Base-by-base conservation (phyloP, 2,329 filamentous ascomycete genomes). In the Apiospora malaysiana region DNA sequence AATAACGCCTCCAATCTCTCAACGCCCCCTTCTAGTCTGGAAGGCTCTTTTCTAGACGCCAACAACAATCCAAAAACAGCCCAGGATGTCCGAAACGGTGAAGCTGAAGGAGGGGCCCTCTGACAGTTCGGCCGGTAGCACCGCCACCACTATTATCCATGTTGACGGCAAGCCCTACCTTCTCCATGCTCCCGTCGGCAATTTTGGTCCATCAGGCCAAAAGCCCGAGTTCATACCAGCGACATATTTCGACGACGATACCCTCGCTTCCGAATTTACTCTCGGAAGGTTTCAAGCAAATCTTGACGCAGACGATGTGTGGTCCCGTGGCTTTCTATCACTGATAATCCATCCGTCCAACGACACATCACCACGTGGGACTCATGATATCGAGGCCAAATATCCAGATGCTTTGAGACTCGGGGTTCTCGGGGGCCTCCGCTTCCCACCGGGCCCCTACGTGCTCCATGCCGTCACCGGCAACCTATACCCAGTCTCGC, bases 391-490 rank as follows among this genome's bases (percentile, higher is more conserved):
- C 42, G 25, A 37, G 51, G 4, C 16, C 14, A 37, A 16, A 21
- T 59, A 21, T 10, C 6, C 65, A 27, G 12, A 46, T 18, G 65
- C 40, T 23, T 12, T 45, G 42, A 9, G n/a, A 40, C 3, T 27
- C 23, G 8, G n/a, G 18, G 23, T 43, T 4, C 3, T 23, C 21
- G 6, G 42, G 1, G 65, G 40, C 65, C 40, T 27, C n/a, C 40
- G 14, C 65, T 32, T 72, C 9, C 27, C 68, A 4, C 8, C 42
- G 18, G 73, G 73, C 5, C 73, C 72, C 5, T 72, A 74, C 45
- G 63, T 73, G 6, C 21, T 75, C 10, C 69, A 74, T 6, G 25
- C 68, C 3, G 9, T 27, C 12, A 70, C 71, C 8, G 73, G 73
- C 1, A 45, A 63, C 21, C 25, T 74, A 3, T 71, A 69, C 51